Evolutionary conservation across 306 rosid species (phyloP).

Genomic region (Albizia julibrissin): DNA sequence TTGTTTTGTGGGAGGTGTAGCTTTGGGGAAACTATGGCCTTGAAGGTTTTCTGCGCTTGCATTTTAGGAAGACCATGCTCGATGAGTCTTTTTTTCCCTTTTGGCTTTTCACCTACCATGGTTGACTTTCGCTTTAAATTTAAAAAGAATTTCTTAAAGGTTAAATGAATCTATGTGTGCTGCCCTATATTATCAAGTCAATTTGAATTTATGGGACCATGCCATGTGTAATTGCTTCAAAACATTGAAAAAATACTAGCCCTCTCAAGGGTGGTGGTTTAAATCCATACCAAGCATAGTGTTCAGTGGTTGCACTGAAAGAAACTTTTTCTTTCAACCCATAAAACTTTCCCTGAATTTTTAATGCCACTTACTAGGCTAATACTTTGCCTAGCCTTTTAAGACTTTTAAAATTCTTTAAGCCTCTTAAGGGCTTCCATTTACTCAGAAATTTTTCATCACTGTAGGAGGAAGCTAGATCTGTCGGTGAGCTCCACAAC

Average conservation of each 20-base stretch:
- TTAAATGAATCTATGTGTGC: neutral
- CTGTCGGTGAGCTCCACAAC: conserved; percentile 42
- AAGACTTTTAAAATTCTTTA: neutral
- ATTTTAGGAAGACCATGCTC: neutral
- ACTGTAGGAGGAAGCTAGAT: conserved; percentile 20
- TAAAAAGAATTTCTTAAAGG: neutral
- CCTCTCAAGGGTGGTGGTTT: neutral
- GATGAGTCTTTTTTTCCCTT: neutral
- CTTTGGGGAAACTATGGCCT: neutral
- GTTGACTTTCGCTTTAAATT: neutral
- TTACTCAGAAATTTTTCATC: neutral
- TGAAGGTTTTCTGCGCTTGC: neutral
- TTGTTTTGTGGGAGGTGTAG: neutral
- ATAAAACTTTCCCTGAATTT: neutral
- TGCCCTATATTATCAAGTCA: neutral
- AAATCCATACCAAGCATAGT: neutral
- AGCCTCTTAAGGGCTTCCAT: neutral
- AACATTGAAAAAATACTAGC: neutral
- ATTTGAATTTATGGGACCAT: neutral
- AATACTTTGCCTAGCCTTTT: neutral
- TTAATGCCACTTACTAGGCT: neutral
- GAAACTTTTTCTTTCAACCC: neutral
- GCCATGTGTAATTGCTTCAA: neutral
- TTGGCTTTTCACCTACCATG: neutral
- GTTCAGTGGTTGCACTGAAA: neutral